Evolutionary conservation across 495 filamentous ascomycete genomes (phyloP), one percentile per base, ranked within the genome.

Genomic region (Staphylotrichum tortipilum): DNA sequence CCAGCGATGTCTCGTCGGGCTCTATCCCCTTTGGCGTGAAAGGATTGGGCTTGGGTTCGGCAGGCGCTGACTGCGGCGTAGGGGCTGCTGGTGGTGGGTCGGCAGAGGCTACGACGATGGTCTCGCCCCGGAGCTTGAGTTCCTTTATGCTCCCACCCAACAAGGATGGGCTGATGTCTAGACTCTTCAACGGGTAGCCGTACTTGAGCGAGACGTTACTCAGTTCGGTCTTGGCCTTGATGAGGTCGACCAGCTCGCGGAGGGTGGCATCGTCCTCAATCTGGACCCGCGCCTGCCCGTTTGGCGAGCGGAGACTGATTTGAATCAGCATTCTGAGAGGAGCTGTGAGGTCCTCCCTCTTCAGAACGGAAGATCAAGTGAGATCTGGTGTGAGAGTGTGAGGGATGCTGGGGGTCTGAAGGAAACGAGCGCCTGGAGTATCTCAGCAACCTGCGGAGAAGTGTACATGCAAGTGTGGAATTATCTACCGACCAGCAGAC

Each of bases 61-160:
- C 17, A 1, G 54, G 31, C 12, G 46, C 26, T 9, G 48, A 29
- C 30, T 35, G 36, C 1, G 48, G n/a, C 6, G 38, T n/a, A 3
- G 49, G 33, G 26, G 39, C 7, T 10, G 54, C 31, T 4, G 34
- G 26, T 2, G 52, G 14, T 3, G 56, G 28, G 19, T 64, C 52
- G 33, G 47, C 15, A 30, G 59, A 72, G 56, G 59, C 71, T 71
- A 94, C 74, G n/a, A 88, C 85, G 5, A 95, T 70, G 49, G 84
- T 86, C 57, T 95, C 89, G 8, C 89, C 86, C 50, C 92, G 77
- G 9, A 97, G 74, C 26, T 84, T 82, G 29, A 94, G 70, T 31
- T 59, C 73, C 54, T 53, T 78, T 58, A 72, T 44, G 6, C 44
- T 41, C 6, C 34, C 47, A 9, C 48, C 30, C n/a, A 33, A 53